Base-by-base conservation (phyloP, 2,329 filamentous ascomycete species). In the Phoma herbarum region DNA sequence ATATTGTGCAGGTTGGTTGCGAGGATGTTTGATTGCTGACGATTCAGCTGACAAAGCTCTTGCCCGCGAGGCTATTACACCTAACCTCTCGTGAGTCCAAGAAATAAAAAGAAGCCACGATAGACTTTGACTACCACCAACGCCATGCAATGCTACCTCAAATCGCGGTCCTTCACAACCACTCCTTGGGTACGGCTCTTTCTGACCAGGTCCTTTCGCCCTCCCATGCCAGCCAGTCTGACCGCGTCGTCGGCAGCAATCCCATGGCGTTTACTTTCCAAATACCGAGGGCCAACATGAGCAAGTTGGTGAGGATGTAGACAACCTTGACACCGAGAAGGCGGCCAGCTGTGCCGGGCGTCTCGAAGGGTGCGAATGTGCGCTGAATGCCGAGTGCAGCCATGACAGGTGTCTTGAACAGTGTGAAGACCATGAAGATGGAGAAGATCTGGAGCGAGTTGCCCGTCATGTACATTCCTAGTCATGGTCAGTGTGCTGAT, bases 381-480 rank as follows among this genome's bases (percentile, higher is more conserved):
- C 89, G 86, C 74, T 95, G 93, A 46, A 94, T 94, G 67, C 83
- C 87, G 60, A 96, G 80, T 44, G 98, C 81, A 31, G 93, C 95
- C 78, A 92, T 87, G 60, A 99, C 85, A 10, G 95, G 95, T 67
- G 91, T 96, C 84, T 98, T 98, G 85, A 99, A 99, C 44, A 96
- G 89, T 90, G 97, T 98, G 72, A 94, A 93, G 18, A 98, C 94
- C 93, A 98, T 99, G 92, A 98, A 98, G 80, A 99, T 98, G 79
- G 91, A 96, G 83, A 99, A 99, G 67, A 99, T 98, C 77, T 99
- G 95, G 45, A 99, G 86, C 61, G 92, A 93, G 81, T 98, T 99
- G 72, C 95, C 95, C 29, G 94, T 96, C 95, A 99, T 99, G 85
- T 99, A 99, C 93, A 98, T 98, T 89, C 77, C 77, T 79, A n/a